These are phyloP conservation scores for Zygotorulaspora mrakii DNA, from an alignment of 1,139 yeast genomes.

Conservation along the genomic window DNA sequence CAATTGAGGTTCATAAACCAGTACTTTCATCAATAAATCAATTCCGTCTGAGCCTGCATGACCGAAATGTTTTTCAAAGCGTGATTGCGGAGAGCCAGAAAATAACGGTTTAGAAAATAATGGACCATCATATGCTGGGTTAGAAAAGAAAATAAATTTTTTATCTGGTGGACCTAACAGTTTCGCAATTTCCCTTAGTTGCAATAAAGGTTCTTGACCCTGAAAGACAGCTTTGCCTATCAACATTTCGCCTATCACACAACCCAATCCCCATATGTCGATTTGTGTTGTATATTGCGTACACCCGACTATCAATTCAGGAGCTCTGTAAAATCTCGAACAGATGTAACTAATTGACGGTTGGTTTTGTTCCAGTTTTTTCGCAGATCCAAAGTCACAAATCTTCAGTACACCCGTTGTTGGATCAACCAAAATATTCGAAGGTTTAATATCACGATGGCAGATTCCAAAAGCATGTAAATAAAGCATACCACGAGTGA, in stretches of 20 bases:
- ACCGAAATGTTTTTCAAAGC: slow-evolving; percentile 67
- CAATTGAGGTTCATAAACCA: slow-evolving; percentile 68
- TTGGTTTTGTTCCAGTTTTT: slow-evolving; percentile 66
- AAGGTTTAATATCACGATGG: slow-evolving; percentile 80
- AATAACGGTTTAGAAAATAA: slow-evolving; percentile 66
- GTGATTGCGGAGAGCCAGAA: slow-evolving; percentile 53
- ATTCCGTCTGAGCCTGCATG: slow-evolving; percentile 68
- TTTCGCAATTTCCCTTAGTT: slow-evolving; percentile 72
- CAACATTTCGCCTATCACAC: slow-evolving; percentile 81
- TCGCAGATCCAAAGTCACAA: slow-evolving; percentile 82
- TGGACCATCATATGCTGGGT: slow-evolving; percentile 72
- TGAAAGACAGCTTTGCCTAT: slow-evolving; percentile 79
- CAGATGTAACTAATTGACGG: slow-evolving; percentile 78
- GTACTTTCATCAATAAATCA: slow-evolving; percentile 62
- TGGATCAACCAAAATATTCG: slow-evolving; percentile 73
- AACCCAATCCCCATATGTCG: slow-evolving; percentile 84
- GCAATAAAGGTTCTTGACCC: slow-evolving; percentile 71
- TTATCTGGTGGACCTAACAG: slow-evolving; percentile 71
- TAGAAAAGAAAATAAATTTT: slow-evolving; percentile 66
- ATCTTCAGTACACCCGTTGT: slow-evolving; percentile 60
- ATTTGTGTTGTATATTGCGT: slow-evolving; percentile 71
- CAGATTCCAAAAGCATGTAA: slow-evolving; percentile 75
- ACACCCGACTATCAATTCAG: slow-evolving; percentile 76
- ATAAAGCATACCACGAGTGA: slow-evolving; percentile 77
- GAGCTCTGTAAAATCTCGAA: slow-evolving; percentile 78